Evolutionary conservation across 176 grass and related monocot species (phyloP).

Genomic region (Oryza nivara): DNA sequence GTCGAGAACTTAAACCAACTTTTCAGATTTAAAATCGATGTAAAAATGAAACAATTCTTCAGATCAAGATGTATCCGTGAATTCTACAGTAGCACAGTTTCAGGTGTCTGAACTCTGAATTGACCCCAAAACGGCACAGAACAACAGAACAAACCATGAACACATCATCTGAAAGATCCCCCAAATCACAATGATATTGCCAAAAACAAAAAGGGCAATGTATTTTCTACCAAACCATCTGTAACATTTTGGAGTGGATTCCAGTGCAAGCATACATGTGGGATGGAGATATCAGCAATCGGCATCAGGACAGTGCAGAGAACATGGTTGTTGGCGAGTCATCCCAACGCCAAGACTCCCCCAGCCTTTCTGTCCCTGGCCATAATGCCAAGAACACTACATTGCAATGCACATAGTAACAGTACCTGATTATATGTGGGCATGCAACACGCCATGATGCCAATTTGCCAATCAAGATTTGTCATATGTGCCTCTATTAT

Average conservation of each 20-base stretch:
- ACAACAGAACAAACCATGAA: not conserved
- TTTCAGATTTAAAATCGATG: not conserved
- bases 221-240: constrained; percentile 2
- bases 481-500: not conserved
- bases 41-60: not conserved
- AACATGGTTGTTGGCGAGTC: constrained; percentile 52
- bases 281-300: not conserved
- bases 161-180: not conserved
- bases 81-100: not conserved
- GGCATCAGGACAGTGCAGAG: not conserved
- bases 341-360: constrained; percentile 2
- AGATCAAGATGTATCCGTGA: not conserved
- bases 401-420: not conserved
- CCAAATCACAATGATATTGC: not conserved
- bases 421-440: constrained; percentile 13
- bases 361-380: constrained; percentile 10
- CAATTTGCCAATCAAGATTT: not conserved
- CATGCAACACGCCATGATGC: not conserved
- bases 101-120: not conserved
- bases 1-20: not conserved
- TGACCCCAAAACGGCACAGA: not conserved
- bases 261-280: constrained; percentile 29
- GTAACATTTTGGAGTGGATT: constrained; percentile 39
- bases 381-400: constrained; percentile 1
- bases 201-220: not conserved